Evolutionary conservation across 805 yeast genomes (phyloP), one percentile per base, ranked within the genome.

Genomic region (Saccharomyces kudriavzevii): DNA sequence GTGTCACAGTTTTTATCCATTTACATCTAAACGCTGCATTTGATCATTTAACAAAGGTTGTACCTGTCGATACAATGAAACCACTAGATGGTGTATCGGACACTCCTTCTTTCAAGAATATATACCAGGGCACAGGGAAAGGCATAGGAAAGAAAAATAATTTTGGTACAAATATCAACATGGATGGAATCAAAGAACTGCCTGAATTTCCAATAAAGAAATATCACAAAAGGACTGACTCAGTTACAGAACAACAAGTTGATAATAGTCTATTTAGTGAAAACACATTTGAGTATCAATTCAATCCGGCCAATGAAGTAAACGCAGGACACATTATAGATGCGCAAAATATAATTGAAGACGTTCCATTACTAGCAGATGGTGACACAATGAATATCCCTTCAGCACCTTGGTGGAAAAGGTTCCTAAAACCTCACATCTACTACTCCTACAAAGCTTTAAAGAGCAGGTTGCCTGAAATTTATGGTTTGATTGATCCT

Each of bases 21-120:
- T 17, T 81, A 29, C 78, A 81, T 57, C 69, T 92, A 65, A 80
- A 77, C 57, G 56, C 65, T 8, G 89, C 97, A 0, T 88, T 89
- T 65, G 84, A 78, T 53, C 75, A 78, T 11, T 74, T 90, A 65
- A 64, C 85, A 56, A 64, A 65, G 0, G 78, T 77, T 29, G 75
- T 85, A 49, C 91, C 95, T 40, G 73, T 83, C 26, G 90, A 86
- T 60, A 78, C 82, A 30, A 85, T 87, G 95, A 80, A 76, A 64
- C 85, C 95, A 17, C 73, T 84, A 61, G 91, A 87, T 68, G 95
- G 95, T 49, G 72, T 74, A 48, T 73, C 82, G 4, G 74, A 76
- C 27, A 87, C 95, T 0, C 77, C 82, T 5, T 85, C 92, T 0
- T 69, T 60, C 51, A 59, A 56, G 27, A 64, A 62, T 52, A 62